A percentile compares a stretch with the other conserved stretches of the same genome.
Conservation (phyloP, 2,329 filamentous ascomycete species). For the Incumbomyces delicatus region DNA sequence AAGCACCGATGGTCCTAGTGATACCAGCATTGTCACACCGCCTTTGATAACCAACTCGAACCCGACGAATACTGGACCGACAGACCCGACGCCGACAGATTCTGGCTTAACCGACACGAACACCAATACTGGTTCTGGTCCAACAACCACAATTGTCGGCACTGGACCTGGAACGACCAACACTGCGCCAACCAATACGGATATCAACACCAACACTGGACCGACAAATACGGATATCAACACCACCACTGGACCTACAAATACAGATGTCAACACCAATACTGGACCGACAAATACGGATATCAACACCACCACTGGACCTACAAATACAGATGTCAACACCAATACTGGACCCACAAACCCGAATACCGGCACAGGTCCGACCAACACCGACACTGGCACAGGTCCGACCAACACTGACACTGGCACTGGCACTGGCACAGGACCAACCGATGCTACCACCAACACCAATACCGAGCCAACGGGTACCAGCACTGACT, state of each 20-base stretch:
- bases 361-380: constrained; percentile 13
- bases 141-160: constrained; percentile 3
- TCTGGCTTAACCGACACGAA: not conserved
- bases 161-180: constrained; percentile 7
- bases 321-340: constrained; percentile 1
- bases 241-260: constrained; percentile 2
- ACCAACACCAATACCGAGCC: constrained; percentile 2
- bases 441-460: not conserved
- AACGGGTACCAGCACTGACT: not conserved
- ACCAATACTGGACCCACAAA: constrained; percentile 8
- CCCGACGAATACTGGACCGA: not conserved
- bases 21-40: constrained; percentile 5
- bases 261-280: not conserved
- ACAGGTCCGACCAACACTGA: not conserved
- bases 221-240: not conserved
- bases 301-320: not conserved
- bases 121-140: constrained; percentile 5
- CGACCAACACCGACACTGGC: constrained; percentile 13
- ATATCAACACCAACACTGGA: constrained; percentile 14
- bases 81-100: not conserved
- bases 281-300: not conserved
- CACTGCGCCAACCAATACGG: constrained; percentile 9
- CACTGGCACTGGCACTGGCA: constrained; percentile 6
- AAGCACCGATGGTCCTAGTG: constrained; percentile 1
- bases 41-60: constrained; percentile 1